phyloP scores from a whole-genome alignment of 169 alveolate species.

The Plasmodium vinckei region DNA sequence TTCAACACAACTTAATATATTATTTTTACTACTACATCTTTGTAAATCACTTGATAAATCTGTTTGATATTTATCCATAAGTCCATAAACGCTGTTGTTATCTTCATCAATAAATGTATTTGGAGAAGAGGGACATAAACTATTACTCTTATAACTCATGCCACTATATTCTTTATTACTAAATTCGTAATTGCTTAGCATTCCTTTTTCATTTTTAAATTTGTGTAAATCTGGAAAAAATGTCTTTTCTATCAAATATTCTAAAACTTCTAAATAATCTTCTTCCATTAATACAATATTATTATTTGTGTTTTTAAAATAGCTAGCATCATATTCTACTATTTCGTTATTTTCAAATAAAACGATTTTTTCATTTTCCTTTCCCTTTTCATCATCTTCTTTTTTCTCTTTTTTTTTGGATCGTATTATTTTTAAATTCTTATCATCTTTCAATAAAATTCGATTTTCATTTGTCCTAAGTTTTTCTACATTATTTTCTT shows the following conservation, averaged over 20 bases:
- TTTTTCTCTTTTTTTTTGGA: background rate
- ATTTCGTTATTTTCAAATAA: constrained; percentile 54
- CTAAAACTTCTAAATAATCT: constrained; percentile 83
- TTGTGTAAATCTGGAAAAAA: constrained; percentile 81
- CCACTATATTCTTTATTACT: background rate
- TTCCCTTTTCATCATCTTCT: background rate
- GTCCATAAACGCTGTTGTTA: background rate
- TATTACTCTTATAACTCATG: background rate
- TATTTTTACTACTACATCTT: constrained; percentile 13
- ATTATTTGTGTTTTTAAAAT: constrained; percentile 15
- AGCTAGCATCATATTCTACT: constrained; percentile 47
- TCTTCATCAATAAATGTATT: background rate
- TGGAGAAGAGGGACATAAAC: background rate
- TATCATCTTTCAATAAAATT: background rate
- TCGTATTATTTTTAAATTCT: background rate
- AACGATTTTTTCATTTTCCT: constrained; percentile 41
- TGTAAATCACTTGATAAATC: background rate
- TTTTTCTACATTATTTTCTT: constrained; percentile 15
- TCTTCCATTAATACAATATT: constrained; percentile 78
- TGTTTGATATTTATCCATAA: constrained; percentile 58
- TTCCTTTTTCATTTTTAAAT: constrained; percentile 35
- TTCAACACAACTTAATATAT: background rate
- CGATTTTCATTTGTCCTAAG: background rate
- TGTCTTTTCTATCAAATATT: constrained; percentile 82
- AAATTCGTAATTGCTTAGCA: constrained; percentile 2